Base-by-base conservation (phyloP, 2,329 filamentous ascomycete genomes). In the Fusarium sp. region DNA sequence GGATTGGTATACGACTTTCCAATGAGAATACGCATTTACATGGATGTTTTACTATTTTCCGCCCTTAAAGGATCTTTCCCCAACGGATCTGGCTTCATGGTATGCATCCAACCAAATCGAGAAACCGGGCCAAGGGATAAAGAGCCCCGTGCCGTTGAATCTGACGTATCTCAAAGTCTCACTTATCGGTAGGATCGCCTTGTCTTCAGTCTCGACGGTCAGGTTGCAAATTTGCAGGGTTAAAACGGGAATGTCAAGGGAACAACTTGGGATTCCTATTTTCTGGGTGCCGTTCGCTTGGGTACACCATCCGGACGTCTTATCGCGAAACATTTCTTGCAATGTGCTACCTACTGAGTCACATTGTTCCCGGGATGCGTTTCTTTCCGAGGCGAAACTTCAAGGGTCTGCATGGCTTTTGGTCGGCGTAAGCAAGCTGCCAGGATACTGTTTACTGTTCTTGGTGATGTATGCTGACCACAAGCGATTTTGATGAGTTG, bases 11-110 rank as follows among this genome's bases (percentile, higher is more conserved):
- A 41, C 46, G 51, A 48, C 45, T 45, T 39, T 39, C 46, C 33
- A 40, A 25, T 57, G 39, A 56, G 18, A 35, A 43, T 51, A 25
- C 51, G 33, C n/a, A 46, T 40, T 41, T 36, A 40, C 56, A 60
- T 50, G 48, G 48, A 47, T 66, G 23, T 31, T 42, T 54, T 55
- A 20, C 52, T 57, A 67, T 68, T 65, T 68, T 66, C 65, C 50
- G 43, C 47, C 46, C n/a, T 39, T 27, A 25, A 33, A 39, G 46
- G 59, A 56, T 42, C 45, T 37, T 46, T 37, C 45, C 29, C 45
- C 50, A 39, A 39, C 43, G 31, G 46, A 56, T 58, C 61, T 50
- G 42, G 46, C 36, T 62, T 49, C 47, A 49, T n/a, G 23, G 36
- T 47, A 66, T 61, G 60, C 46, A 66, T 48, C 36, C 31, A 42